A percentile compares a stretch with the other conserved stretches of the same genome.
Evolutionary conservation across 2,329 filamentous ascomycete species (phyloP).

Genomic region (Hymenoscyphus occultus): DNA sequence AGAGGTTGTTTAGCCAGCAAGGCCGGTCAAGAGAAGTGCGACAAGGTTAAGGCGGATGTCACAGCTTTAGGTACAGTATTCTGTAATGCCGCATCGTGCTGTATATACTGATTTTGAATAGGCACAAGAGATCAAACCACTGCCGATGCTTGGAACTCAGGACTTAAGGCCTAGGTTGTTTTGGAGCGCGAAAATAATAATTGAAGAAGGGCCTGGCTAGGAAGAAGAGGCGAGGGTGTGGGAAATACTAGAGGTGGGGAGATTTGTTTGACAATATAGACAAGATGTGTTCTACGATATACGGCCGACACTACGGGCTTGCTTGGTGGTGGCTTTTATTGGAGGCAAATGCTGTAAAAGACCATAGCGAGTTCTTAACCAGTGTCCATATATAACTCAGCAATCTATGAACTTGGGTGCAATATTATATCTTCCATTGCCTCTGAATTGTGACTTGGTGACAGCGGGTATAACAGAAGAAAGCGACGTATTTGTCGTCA

Average conservation of each 20-base stretch:
- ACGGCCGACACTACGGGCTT: background rate
- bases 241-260: background rate
- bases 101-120: background rate
- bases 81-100: background rate
- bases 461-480: no score
- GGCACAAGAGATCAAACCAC: background rate
- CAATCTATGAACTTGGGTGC: background rate
- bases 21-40: background rate
- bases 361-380: background rate
- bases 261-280: background rate
- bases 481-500: no score
- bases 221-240: background rate
- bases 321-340: background rate
- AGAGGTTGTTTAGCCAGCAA: background rate
- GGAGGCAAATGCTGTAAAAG: background rate
- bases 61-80: background rate
- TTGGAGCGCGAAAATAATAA: background rate
- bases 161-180: background rate
- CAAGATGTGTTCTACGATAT: background rate
- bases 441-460: background rate
- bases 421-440: background rate
- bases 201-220: background rate
- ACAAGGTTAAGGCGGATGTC: background rate
- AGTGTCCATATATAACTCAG: background rate
- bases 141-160: background rate